These are phyloP conservation scores for Myxozyma vanderwaltii DNA, from an alignment of 805 yeast genomes.

Conservation along the genomic window DNA sequence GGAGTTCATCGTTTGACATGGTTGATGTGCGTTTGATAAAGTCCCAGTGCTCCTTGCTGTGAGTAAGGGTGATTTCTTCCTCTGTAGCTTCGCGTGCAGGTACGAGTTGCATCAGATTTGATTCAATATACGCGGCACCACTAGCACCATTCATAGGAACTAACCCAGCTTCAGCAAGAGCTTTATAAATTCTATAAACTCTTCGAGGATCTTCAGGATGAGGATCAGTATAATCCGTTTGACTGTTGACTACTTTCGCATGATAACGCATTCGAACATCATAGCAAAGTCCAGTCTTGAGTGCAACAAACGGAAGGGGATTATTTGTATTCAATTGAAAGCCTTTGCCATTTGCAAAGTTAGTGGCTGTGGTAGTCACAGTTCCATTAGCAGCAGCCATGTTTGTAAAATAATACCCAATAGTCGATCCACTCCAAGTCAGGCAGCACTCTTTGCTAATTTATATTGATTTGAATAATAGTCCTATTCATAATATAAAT, in stretches of 20 bases:
- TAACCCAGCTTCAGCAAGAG: slow-evolving; percentile 90
- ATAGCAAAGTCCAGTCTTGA: slow-evolving; percentile 89
- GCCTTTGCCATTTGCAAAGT: neutral
- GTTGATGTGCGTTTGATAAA: slow-evolving; percentile 72
- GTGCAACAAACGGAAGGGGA: slow-evolving; percentile 28
- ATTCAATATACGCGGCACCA: slow-evolving; percentile 73
- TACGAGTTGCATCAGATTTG: slow-evolving; percentile 76
- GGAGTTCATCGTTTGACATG: slow-evolving; percentile 74
- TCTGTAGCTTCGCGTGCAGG: slow-evolving; percentile 87
- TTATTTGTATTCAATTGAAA: neutral
- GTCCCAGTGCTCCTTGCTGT: slow-evolving; percentile 74
- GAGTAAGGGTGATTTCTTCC: slow-evolving; percentile 86
- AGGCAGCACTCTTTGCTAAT: too few relatives aligned
- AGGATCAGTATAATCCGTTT: slow-evolving; percentile 93
- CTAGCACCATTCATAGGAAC: slow-evolving; percentile 75
- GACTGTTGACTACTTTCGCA: slow-evolving; percentile 88
- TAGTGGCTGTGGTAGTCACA: neutral
- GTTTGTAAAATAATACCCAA: too few relatives aligned
- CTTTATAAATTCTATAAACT: slow-evolving; percentile 89
- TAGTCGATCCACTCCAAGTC: too few relatives aligned
- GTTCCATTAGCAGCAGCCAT: neutral
- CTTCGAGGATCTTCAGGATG: slow-evolving; percentile 99
- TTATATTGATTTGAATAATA: too few relatives aligned
- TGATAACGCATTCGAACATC: slow-evolving; percentile 98
- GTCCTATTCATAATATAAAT: too few relatives aligned